Percentiles rank a stretch among this genome's conserved stretches.
Conservation (phyloP, 352 stramenopile genomes). For the Aphanomyces stellatus region DNA sequence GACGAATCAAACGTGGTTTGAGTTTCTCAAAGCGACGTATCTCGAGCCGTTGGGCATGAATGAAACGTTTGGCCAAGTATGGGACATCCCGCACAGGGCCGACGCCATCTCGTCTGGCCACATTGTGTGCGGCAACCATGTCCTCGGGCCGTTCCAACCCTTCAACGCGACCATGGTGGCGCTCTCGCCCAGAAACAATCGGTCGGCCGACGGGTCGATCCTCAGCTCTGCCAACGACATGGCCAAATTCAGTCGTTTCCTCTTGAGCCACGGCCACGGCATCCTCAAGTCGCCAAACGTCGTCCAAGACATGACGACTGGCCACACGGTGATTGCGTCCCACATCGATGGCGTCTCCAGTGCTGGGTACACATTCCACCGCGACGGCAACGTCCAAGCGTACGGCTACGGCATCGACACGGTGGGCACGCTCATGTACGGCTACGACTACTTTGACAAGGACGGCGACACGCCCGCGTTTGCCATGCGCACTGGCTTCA, state of each 20-base stretch:
- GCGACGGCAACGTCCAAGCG: constrained; percentile 39
- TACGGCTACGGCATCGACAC: constrained; percentile 62
- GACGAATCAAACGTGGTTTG: constrained; percentile 35
- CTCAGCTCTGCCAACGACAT: constrained; percentile 50
- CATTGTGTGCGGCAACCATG: constrained; percentile 33
- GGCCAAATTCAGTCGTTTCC: constrained; percentile 38
- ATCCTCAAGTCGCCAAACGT: constrained; percentile 32
- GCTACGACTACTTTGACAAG: constrained; percentile 58
- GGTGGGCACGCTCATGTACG: constrained; percentile 41
- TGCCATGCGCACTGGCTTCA: constrained; percentile 44
- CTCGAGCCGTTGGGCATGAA: constrained; percentile 51
- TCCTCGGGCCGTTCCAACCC: constrained; percentile 37
- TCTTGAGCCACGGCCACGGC: constrained; percentile 43
- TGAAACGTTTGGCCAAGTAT: constrained; percentile 36
- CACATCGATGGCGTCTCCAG: neutral
- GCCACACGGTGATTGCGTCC: constrained; percentile 21
- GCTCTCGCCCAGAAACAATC: neutral
- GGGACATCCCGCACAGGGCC: constrained; percentile 21
- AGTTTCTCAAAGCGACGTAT: constrained; percentile 39
- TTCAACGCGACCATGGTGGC: neutral
- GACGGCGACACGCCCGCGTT: constrained; percentile 44
- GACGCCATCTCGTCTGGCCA: constrained; percentile 34
- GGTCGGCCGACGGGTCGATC: constrained; percentile 36
- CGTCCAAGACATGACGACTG: constrained; percentile 48
- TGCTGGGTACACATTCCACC: constrained; percentile 37